A percentile compares a stretch with the other conserved stretches of the same genome.
Evolutionary conservation across 495 filamentous ascomycete genomes (phyloP).

Genomic region (Hyaloscypha hepaticicola): DNA sequence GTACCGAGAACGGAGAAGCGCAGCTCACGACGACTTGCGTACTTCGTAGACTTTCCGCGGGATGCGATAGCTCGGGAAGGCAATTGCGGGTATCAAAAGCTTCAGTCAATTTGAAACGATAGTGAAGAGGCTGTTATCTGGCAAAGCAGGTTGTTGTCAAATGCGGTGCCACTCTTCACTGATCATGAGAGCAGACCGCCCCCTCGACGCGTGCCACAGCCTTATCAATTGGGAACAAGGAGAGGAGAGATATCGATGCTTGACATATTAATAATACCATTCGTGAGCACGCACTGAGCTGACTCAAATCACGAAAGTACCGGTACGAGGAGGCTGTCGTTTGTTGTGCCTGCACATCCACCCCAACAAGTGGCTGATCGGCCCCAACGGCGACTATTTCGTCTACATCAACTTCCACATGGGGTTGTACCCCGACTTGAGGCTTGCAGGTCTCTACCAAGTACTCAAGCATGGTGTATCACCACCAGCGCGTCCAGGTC

Average conservation of each 20-base stretch:
- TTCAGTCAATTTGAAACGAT: background rate
- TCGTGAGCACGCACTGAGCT: background rate
- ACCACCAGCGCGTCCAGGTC: no score
- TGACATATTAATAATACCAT: background rate
- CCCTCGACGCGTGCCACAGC: background rate
- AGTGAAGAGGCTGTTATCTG: background rate
- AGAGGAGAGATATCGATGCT: background rate
- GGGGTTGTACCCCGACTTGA: background rate
- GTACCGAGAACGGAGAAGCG: conserved; percentile 15
- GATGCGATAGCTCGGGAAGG: background rate
- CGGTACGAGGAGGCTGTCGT: background rate
- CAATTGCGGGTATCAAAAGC: background rate
- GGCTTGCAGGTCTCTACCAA: no score
- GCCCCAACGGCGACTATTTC: background rate
- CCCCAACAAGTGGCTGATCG: background rate
- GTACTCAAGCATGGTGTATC: no score
- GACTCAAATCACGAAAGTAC: background rate
- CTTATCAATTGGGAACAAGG: background rate
- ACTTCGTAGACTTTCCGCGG: background rate
- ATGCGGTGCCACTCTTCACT: background rate
- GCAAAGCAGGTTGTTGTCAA: background rate
- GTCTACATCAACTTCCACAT: background rate
- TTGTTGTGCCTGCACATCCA: background rate
- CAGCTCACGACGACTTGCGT: background rate
- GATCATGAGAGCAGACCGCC: background rate